Conservation (phyloP, 306 rosid species). For the Lithocarpus polystachyus region DNA sequence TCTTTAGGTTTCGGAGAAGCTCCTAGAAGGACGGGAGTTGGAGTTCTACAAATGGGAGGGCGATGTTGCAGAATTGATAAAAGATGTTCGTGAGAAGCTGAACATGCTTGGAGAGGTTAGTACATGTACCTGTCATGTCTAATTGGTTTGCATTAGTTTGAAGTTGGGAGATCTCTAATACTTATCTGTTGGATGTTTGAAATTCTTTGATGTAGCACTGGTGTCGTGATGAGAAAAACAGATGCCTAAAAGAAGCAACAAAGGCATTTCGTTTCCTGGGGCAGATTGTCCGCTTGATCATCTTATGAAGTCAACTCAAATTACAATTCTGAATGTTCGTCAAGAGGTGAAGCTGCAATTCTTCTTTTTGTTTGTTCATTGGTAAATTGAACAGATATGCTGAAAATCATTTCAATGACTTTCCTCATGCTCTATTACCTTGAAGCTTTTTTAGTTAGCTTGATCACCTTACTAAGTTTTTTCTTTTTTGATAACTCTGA, state of each 20-base stretch:
- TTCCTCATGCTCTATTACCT: neutral
- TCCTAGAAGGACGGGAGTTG: conserved; percentile 71
- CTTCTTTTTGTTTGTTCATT: neutral
- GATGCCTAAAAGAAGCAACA: conserved; percentile 74
- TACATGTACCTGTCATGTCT: neutral
- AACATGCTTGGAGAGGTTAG: conserved; percentile 78
- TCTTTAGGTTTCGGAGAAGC: conserved; percentile 61
- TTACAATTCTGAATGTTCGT: neutral
- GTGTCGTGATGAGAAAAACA: conserved; percentile 74
- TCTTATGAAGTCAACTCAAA: conserved; percentile 36
- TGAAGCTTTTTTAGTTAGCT: neutral
- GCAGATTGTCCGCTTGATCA: conserved; percentile 73
- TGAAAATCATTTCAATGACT: neutral
- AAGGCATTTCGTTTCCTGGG: conserved; percentile 74
- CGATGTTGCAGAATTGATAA: conserved; percentile 51
- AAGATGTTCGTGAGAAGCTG: conserved; percentile 75
- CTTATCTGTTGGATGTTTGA: conserved; percentile 9
- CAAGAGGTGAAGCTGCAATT: neutral
- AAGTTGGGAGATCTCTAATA: neutral
- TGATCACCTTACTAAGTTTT: neutral
- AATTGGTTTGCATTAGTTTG: neutral
- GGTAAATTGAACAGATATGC: neutral
- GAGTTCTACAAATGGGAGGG: conserved; percentile 76
- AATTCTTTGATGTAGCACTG: conserved; percentile 60
- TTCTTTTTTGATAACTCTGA: neutral